phyloP scores from a whole-genome alignment of 352 stramenopile species.

The Proteromonas lacertae region DNA sequence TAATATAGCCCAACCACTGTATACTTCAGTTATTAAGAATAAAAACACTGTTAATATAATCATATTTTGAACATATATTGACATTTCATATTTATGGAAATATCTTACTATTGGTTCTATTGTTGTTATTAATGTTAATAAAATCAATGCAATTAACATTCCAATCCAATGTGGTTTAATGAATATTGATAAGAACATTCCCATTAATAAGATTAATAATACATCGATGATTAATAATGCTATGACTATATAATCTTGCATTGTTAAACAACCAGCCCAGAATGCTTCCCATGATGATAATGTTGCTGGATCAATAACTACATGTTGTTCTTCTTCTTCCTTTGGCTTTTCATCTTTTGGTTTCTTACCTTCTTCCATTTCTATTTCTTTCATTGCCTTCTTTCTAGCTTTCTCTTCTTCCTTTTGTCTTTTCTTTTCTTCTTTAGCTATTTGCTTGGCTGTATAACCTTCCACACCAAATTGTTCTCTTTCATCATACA shows the following conservation, averaged over 20 bases:
- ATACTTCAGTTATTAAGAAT: background rate
- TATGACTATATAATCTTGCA: background rate
- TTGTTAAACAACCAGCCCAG: background rate
- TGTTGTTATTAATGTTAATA: background rate
- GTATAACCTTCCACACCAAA: no score
- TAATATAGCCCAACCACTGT: background rate
- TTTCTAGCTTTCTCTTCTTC: no score
- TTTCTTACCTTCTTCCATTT: no score
- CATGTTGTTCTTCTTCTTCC: background rate
- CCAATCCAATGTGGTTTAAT: background rate
- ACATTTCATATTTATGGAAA: background rate
- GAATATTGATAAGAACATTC: background rate
- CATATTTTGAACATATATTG: background rate
- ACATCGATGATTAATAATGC: background rate
- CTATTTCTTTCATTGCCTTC: no score
- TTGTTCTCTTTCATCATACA: no score
- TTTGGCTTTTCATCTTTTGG: no score
- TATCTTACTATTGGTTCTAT: background rate
- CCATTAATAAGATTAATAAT: conserved; percentile 1
- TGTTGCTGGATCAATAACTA: background rate
- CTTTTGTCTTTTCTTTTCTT: no score
- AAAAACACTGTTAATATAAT: background rate
- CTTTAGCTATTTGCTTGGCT: no score
- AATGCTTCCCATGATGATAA: background rate
- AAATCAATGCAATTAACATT: background rate